Evolutionary conservation across 1,284 basidiomycete genomes (phyloP).

Genomic region (Puccinia hordei): DNA sequence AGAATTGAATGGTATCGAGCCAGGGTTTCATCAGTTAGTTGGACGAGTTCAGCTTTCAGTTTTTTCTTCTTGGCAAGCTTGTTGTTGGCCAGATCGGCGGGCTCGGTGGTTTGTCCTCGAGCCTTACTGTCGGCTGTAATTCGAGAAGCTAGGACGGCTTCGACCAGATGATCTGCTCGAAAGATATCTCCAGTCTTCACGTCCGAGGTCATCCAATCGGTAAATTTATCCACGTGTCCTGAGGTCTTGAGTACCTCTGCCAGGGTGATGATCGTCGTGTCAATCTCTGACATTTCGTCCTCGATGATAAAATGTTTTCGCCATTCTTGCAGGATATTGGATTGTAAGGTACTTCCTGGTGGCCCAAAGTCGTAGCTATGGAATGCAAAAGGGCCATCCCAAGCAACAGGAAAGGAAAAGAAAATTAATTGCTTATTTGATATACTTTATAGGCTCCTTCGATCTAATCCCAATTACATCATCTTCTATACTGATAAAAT

Average conservation of each 20-base stretch:
- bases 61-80: slow-evolving; percentile 78
- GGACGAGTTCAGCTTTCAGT: slow-evolving; percentile 72
- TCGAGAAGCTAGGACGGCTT: slow-evolving; percentile 85
- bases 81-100: slow-evolving; percentile 68
- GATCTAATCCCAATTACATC: neutral
- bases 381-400: slow-evolving; percentile 32
- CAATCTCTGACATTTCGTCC: slow-evolving; percentile 97
- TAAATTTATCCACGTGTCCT: slow-evolving; percentile 96
- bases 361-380: slow-evolving; percentile 66
- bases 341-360: slow-evolving; percentile 89
- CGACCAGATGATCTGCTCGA: slow-evolving; percentile 95
- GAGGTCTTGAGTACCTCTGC: slow-evolving; percentile 94
- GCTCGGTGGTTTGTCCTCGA: slow-evolving; percentile 68
- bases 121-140: slow-evolving; percentile 89
- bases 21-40: slow-evolving; percentile 75
- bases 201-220: slow-evolving; percentile 99
- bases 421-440: slow-evolving; percentile 27
- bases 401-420: neutral
- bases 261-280: slow-evolving; percentile 97
- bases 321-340: slow-evolving; percentile 97
- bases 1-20: slow-evolving; percentile 78
- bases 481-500: slow-evolving; percentile 1
- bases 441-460: neutral
- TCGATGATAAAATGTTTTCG: slow-evolving; percentile 97
- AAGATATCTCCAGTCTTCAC: slow-evolving; percentile 90